Percentiles rank a stretch among this genome's conserved stretches.
These are phyloP conservation scores for Diaporthe nobilis DNA, from an alignment of 2,329 filamentous ascomycete genomes.

Conservation along the genomic window DNA sequence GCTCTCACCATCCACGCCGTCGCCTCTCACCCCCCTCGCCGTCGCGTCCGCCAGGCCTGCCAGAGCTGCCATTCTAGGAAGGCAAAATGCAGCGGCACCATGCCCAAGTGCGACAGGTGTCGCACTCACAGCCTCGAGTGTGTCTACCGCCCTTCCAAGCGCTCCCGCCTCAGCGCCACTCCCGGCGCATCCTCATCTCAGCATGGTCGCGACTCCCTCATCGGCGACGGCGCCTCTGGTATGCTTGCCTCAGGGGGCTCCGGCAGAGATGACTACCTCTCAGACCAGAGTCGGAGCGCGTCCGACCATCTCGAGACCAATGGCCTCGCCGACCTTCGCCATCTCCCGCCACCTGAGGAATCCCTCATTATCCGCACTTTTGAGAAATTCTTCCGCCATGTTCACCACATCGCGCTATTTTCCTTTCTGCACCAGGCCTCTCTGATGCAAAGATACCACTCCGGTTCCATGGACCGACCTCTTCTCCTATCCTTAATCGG, in stretches of 20 bases:
- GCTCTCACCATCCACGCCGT: constrained; percentile 55
- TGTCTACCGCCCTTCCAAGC: constrained; percentile 66
- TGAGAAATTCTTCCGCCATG: constrained; percentile 70
- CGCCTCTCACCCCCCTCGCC: constrained; percentile 62
- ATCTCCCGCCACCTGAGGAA: constrained; percentile 56
- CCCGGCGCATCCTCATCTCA: constrained; percentile 47
- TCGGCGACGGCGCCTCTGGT: constrained; percentile 39
- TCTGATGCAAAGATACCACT: constrained; percentile 71
- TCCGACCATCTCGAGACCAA: constrained; percentile 47
- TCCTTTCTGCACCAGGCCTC: constrained; percentile 72
- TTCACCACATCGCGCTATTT: constrained; percentile 72
- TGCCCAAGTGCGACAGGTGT: constrained; percentile 67
- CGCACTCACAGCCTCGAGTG: constrained; percentile 68
- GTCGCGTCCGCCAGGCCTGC: constrained; percentile 70
- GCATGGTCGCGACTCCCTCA: constrained; percentile 41
- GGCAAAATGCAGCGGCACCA: constrained; percentile 70
- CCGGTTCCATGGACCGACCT: constrained; percentile 68
- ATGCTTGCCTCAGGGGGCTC: constrained; percentile 46
- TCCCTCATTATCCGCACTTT: constrained; percentile 66
- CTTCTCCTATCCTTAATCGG: constrained; percentile 68
- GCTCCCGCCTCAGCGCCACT: constrained; percentile 47
- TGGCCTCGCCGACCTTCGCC: constrained; percentile 40
- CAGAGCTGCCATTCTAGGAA: constrained; percentile 71
- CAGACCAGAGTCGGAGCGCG: constrained; percentile 49
- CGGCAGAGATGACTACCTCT: constrained; percentile 51